Percentiles rank a stretch among this genome's conserved stretches.
phyloP scores from a whole-genome alignment of 441 rosid species.

The Macaranga tanarius region DNA sequence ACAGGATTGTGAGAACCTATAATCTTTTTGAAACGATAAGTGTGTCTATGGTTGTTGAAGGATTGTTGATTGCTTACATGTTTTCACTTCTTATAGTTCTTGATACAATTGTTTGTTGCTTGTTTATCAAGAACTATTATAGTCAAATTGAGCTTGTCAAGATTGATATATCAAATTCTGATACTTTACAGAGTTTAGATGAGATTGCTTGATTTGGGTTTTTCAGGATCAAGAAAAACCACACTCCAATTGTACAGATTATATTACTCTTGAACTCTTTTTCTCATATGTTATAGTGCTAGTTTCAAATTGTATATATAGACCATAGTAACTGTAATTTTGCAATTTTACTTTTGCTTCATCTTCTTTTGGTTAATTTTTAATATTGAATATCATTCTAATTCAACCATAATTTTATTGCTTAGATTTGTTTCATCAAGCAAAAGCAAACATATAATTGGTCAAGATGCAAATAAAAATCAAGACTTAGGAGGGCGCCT shows the following conservation, averaged over 20 bases:
- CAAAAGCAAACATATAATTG: too few species aligned
- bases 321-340: not conserved
- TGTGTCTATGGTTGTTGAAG: constrained; percentile 28
- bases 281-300: not conserved
- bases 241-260: not conserved
- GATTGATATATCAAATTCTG: not conserved
- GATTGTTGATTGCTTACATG: constrained; percentile 31
- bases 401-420: too few species aligned
- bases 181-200: constrained; percentile 1
- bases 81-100: constrained; percentile 36
- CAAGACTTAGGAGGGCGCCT: too few species aligned
- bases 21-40: constrained; percentile 3
- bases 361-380: not conserved
- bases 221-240: not conserved
- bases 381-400: too few species aligned
- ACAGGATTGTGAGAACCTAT: constrained; percentile 25
- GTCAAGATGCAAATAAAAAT: too few species aligned
- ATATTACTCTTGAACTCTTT: not conserved
- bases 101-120: constrained; percentile 37
- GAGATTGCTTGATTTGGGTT: not conserved
- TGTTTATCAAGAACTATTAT: constrained; percentile 26
- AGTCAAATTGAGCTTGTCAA: constrained; percentile 10
- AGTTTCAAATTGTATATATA: not conserved
- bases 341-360: not conserved
- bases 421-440: too few species aligned